Evolutionary conservation across 768 basidiomycete genomes (phyloP).

Genomic region (Kondoa subrosea): DNA sequence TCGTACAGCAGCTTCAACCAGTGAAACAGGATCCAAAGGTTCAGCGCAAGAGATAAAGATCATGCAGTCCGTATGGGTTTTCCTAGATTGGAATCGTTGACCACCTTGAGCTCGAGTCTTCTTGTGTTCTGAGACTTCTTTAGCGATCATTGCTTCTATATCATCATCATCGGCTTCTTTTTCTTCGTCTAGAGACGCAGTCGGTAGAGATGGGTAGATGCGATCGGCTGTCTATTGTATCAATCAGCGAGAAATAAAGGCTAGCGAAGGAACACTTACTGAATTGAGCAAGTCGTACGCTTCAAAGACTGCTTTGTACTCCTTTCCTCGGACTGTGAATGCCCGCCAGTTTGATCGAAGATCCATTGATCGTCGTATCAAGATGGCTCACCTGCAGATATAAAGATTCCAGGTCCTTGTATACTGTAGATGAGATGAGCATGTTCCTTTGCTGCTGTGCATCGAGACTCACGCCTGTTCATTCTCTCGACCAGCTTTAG

Average conservation of each 20-base stretch:
- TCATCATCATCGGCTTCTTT: neutral
- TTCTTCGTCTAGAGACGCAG: neutral
- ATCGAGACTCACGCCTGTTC: neutral
- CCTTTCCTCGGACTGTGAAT: neutral
- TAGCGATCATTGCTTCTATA: conserved; percentile 7
- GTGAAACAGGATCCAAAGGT: conserved; percentile 1
- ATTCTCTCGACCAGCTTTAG: neutral
- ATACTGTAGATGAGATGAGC: neutral
- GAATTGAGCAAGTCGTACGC: conserved; percentile 7
- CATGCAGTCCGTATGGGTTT: neutral
- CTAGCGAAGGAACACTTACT: neutral
- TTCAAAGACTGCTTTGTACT: neutral
- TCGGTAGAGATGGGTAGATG: neutral
- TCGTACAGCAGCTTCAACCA: neutral
- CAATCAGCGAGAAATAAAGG: neutral
- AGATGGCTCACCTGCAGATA: neutral
- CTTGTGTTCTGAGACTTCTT: conserved; percentile 1
- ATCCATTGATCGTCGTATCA: neutral
- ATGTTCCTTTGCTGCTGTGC: neutral
- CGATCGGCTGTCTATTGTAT: neutral
- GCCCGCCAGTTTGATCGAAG: neutral
- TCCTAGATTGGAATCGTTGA: neutral
- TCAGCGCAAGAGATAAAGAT: neutral
- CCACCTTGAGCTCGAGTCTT: neutral
- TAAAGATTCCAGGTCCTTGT: conserved; percentile 4